Percentiles rank a stretch among this genome's conserved stretches.
phyloP scores from a whole-genome alignment of 2,329 filamentous ascomycete genomes.

The Ceratocystis cubensis region DNA sequence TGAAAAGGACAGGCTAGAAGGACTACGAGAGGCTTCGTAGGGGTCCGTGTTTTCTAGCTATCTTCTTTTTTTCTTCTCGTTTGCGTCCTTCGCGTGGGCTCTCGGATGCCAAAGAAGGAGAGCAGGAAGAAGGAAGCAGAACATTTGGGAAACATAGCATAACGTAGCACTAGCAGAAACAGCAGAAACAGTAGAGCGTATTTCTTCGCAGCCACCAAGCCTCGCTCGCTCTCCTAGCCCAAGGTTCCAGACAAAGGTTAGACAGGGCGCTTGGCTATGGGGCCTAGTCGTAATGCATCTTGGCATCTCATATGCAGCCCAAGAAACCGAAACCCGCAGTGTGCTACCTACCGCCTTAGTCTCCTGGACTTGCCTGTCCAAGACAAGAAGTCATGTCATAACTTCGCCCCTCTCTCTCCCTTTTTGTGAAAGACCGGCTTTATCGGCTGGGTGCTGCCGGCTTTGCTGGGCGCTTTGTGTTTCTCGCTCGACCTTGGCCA shows the following conservation, averaged over 20 bases:
- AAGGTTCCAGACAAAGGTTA: neutral
- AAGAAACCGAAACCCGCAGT: neutral
- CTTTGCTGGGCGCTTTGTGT: neutral
- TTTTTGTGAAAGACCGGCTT: neutral
- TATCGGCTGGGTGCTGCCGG: neutral
- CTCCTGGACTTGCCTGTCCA: too few species aligned
- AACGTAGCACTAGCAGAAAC: too few species aligned
- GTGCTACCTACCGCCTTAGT: neutral
- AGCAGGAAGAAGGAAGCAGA: neutral
- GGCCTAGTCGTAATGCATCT: neutral
- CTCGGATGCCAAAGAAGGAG: neutral
- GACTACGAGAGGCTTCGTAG: neutral
- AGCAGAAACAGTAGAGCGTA: too few species aligned
- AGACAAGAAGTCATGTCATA: too few species aligned
- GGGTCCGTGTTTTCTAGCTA: neutral
- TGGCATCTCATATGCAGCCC: neutral
- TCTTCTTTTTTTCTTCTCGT: conserved; percentile 3
- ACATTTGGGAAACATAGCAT: too few species aligned
- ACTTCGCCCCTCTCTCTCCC: neutral
- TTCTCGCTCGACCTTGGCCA: neutral
- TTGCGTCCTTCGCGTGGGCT: neutral
- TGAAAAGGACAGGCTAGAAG: neutral
- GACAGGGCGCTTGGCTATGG: conserved; percentile 2
- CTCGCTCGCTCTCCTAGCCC: neutral
- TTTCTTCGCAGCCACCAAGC: neutral